Evolutionary conservation across 768 basidiomycete species (phyloP), one percentile per base, ranked within the genome.

Genomic region (Tulasnella sp.): DNA sequence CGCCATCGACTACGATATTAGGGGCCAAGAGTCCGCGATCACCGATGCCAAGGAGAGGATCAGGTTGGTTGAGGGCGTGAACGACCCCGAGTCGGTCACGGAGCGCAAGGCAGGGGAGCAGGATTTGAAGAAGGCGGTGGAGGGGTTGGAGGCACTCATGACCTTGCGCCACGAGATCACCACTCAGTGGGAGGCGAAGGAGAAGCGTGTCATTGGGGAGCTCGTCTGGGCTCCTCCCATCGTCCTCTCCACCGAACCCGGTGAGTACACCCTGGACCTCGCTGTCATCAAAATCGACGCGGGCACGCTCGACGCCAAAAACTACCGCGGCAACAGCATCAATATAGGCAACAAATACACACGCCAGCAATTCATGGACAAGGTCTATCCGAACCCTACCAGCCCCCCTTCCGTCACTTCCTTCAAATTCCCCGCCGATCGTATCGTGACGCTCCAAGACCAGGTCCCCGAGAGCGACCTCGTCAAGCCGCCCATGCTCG

Each of bases 201-300:
- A 56, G 54, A 57, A 59, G 8, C 57, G 58, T 41, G 41, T 58
- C 35, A 21, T 59, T 31, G 58, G 58, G 19, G 21, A 59, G 17
- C 23, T 59, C 40, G 37, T 8, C 57, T 58, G 21, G 32, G 14
- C 58, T 25, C 58, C 58, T 34, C 32, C 32, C 23, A 39, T 62
- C 34, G 50, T 41, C 50, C 36, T 61, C 60, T 23, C 31, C 49
- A 35, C 39, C 51, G 51, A 51, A 14, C 25, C 25, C 29, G 60
- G 46, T 27, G 14, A 51, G 31, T 61, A 62, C 35, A 61, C 60
- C 9, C 29, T 21, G 17, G 60, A 61, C 15, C 25, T 48, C 19
- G 60, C 60, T 15, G 59, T 54, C 46, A 52, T 62, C 60, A 36
- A 61, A 51, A 34, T 61, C 17, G 60, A 61, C 48, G 7, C 5